Conservation (phyloP, 805 yeast species). For the Metschnikowia kofuensis region DNA sequence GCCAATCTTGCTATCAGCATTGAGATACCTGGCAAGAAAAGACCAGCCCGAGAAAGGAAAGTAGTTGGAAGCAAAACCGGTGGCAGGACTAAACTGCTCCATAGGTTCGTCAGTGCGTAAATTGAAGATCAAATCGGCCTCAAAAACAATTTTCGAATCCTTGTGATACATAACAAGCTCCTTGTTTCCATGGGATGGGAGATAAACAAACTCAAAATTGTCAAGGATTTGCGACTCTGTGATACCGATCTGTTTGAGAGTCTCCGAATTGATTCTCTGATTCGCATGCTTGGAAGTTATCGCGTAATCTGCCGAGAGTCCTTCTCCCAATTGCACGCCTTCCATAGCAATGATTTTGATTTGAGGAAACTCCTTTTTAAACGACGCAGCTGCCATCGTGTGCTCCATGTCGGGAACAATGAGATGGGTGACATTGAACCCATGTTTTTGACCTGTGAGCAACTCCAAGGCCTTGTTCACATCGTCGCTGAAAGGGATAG, state of each 20-base stretch:
- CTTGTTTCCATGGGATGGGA: constrained; percentile 56
- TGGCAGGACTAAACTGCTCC: constrained; percentile 42
- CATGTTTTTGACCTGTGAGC: constrained; percentile 27
- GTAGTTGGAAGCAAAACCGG: constrained; percentile 43
- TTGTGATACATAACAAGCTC: constrained; percentile 54
- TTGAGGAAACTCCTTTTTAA: constrained; percentile 49
- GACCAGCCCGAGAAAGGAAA: constrained; percentile 47
- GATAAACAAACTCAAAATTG: constrained; percentile 52
- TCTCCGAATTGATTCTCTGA: constrained; percentile 23
- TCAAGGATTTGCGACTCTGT: constrained; percentile 35
- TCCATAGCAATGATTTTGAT: constrained; percentile 55
- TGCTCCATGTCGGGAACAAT: constrained; percentile 66
- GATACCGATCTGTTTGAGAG: constrained; percentile 31
- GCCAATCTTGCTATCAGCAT: constrained; percentile 41
- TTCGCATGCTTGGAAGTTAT: constrained; percentile 37
- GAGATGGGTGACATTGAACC: constrained; percentile 43
- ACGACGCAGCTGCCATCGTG: constrained; percentile 56
- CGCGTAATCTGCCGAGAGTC: constrained; percentile 38
- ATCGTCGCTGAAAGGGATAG: constrained; percentile 52
- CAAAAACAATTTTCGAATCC: constrained; percentile 46
- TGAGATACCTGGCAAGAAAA: constrained; percentile 37
- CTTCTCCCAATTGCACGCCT: constrained; percentile 28
- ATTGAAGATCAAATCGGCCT: constrained; percentile 62
- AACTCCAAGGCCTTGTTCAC: constrained; percentile 39
- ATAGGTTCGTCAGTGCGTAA: constrained; percentile 39